Evolutionary conservation across 257 asterid species (phyloP).

Genomic region (Sherardia arvensis): DNA sequence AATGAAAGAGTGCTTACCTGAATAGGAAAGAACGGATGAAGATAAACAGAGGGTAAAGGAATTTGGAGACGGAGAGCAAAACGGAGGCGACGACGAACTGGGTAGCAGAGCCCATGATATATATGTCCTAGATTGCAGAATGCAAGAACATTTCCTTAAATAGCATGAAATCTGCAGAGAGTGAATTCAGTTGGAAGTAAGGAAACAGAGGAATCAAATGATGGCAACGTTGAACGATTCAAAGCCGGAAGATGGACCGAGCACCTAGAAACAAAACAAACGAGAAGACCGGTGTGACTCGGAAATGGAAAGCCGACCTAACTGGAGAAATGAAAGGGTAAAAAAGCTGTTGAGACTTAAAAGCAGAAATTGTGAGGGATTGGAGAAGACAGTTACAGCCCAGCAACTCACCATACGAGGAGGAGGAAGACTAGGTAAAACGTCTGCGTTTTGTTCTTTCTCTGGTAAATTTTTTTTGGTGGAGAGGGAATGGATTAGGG

Average conservation of each 20-base stretch:
- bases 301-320: conserved; percentile 60
- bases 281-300: conserved; percentile 19
- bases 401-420: conserved; percentile 32
- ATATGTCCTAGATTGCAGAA: conserved; percentile 5
- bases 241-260: conserved; percentile 33
- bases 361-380: conserved; percentile 19
- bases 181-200: conserved; percentile 34
- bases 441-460: conserved; percentile 2
- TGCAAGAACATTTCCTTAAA: conserved; percentile 4
- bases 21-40: conserved; percentile 28
- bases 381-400: conserved; percentile 43
- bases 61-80: conserved; percentile 27
- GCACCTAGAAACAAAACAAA: conserved; percentile 32
- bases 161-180: conserved; percentile 1
- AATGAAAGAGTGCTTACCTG: conserved; percentile 27
- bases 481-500: background rate
- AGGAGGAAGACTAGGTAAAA: background rate
- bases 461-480: background rate
- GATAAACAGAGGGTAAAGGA: conserved; percentile 33
- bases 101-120: conserved; percentile 37
- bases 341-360: conserved; percentile 25
- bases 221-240: conserved; percentile 50
- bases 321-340: conserved; percentile 26
- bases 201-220: conserved; percentile 13
- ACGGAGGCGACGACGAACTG: conserved; percentile 21